phyloP scores from a whole-genome alignment of 1,284 basidiomycete species.

The Boletellus deceptivus region DNA sequence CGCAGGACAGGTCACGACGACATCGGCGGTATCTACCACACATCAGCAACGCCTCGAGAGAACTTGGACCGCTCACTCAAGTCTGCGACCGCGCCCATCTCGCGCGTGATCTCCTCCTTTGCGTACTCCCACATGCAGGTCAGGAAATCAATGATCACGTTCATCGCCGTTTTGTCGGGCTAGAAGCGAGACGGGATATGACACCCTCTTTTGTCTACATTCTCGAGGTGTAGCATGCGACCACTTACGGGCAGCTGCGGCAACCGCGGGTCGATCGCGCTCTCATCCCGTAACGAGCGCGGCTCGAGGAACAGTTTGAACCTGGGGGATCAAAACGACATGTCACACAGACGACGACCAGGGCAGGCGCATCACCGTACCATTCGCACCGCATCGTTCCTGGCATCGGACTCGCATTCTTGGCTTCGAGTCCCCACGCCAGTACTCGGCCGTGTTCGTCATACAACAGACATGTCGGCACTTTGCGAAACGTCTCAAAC shows the following conservation, averaged over 20 bases:
- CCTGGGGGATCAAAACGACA: slow-evolving; percentile 31
- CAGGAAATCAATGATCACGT: slow-evolving; percentile 78
- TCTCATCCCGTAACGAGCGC: slow-evolving; percentile 66
- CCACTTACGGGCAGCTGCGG: slow-evolving; percentile 70
- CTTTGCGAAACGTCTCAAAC: slow-evolving; percentile 76
- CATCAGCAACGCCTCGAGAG: slow-evolving; percentile 1
- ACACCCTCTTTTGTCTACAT: not conserved
- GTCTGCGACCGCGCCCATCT: slow-evolving; percentile 79
- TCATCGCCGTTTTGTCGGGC: slow-evolving; percentile 70
- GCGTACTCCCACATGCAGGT: slow-evolving; percentile 81
- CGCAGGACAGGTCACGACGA: slow-evolving; percentile 80
- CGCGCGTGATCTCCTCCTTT: slow-evolving; percentile 77
- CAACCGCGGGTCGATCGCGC: slow-evolving; percentile 64
- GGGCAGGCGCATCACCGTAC: slow-evolving; percentile 23
- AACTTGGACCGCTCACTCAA: slow-evolving; percentile 50
- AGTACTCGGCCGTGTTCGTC: slow-evolving; percentile 66
- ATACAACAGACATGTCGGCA: slow-evolving; percentile 77
- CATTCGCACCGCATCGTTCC: slow-evolving; percentile 74
- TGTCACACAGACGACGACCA: not conserved
- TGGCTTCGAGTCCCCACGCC: slow-evolving; percentile 79
- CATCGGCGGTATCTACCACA: slow-evolving; percentile 65
- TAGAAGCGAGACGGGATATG: slow-evolving; percentile 26
- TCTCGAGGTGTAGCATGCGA: not conserved
- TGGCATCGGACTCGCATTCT: slow-evolving; percentile 65
- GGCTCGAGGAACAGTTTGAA: slow-evolving; percentile 84